phyloP scores from a whole-genome alignment of 768 basidiomycete genomes.

The Amylocystis lapponica region DNA sequence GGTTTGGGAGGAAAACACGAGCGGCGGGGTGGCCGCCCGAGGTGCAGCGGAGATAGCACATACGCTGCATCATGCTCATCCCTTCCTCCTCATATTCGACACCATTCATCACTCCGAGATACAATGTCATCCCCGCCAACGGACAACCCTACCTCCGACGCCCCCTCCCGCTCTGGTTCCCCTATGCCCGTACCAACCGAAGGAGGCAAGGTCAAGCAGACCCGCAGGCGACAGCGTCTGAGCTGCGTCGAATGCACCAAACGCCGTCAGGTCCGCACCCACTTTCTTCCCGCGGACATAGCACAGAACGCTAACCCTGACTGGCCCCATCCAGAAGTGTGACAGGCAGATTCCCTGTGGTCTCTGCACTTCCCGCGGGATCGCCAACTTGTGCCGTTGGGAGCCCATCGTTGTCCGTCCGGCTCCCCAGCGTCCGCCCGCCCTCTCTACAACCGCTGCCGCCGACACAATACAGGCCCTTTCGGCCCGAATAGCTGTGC shows the following conservation, averaged over 20 bases:
- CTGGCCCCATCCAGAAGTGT: constrained; percentile 47
- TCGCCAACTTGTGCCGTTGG: constrained; percentile 26
- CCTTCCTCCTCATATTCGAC: too few species aligned
- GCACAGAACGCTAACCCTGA: background rate
- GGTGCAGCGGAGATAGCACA: too few species aligned
- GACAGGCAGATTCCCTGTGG: constrained; percentile 28
- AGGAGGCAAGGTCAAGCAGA: constrained; percentile 41
- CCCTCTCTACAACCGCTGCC: constrained; percentile 1
- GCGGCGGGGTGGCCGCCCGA: too few species aligned
- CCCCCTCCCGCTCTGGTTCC: too few species aligned
- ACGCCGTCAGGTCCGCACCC: constrained; percentile 40
- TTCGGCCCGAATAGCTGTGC: constrained; percentile 17
- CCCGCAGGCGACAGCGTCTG: constrained; percentile 41
- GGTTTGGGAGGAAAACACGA: too few species aligned
- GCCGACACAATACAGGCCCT: constrained; percentile 17
- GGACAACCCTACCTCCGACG: too few species aligned
- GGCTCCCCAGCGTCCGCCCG: constrained; percentile 19
- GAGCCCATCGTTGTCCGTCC: constrained; percentile 23
- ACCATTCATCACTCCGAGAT: too few species aligned
- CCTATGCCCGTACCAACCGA: too few species aligned
- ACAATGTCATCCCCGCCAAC: too few species aligned
- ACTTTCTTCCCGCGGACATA: too few species aligned
- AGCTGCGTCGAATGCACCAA: constrained; percentile 55
- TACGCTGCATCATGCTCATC: too few species aligned
- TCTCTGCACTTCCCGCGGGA: constrained; percentile 24